A percentile compares a stretch with the other conserved stretches of the same genome.
These are phyloP conservation scores for Teratosphaeria zuluensis DNA, from an alignment of 2,329 filamentous ascomycete species.

Conservation along the genomic window DNA sequence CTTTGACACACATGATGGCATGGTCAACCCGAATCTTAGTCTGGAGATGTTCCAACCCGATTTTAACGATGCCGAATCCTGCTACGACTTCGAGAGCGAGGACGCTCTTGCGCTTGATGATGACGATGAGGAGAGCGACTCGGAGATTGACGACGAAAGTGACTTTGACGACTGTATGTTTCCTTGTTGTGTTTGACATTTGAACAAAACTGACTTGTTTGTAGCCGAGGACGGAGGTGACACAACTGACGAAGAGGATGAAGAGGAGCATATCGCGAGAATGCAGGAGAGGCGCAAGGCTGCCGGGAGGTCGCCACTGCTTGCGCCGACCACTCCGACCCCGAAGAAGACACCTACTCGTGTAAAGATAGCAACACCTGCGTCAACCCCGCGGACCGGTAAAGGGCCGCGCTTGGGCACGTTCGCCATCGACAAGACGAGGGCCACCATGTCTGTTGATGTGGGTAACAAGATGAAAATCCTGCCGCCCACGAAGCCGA, in stretches of 20 bases:
- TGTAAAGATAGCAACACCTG: slow-evolving; percentile 1
- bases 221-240: slow-evolving; percentile 27
- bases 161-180: slow-evolving; percentile 23
- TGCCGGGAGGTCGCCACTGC: slow-evolving; percentile 8
- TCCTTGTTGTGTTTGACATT: slow-evolving; percentile 1
- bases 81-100: slow-evolving; percentile 27
- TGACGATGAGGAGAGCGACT: slow-evolving; percentile 20
- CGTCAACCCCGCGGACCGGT: slow-evolving; percentile 5
- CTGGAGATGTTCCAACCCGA: slow-evolving; percentile 13
- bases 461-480: slow-evolving; percentile 11
- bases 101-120: slow-evolving; percentile 19
- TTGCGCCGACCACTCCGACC: slow-evolving; percentile 13
- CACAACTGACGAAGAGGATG: slow-evolving; percentile 26
- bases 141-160: slow-evolving; percentile 16
- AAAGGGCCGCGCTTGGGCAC: slow-evolving; percentile 16
- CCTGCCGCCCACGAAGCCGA: slow-evolving; percentile 10
- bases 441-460: slow-evolving; percentile 13
- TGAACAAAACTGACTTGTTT: slow-evolving; percentile 15
- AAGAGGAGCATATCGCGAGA: slow-evolving; percentile 17
- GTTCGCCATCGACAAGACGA: slow-evolving; percentile 19
- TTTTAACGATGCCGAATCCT: slow-evolving; percentile 21
- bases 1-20: slow-evolving; percentile 19
- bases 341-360: slow-evolving; percentile 1
- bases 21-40: slow-evolving; percentile 8
- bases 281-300: slow-evolving; percentile 12